A percentile compares a stretch with the other conserved stretches of the same genome.
These are phyloP conservation scores for Alternaria ventricosa DNA, from an alignment of 2,329 filamentous ascomycete species.

Conservation along the genomic window DNA sequence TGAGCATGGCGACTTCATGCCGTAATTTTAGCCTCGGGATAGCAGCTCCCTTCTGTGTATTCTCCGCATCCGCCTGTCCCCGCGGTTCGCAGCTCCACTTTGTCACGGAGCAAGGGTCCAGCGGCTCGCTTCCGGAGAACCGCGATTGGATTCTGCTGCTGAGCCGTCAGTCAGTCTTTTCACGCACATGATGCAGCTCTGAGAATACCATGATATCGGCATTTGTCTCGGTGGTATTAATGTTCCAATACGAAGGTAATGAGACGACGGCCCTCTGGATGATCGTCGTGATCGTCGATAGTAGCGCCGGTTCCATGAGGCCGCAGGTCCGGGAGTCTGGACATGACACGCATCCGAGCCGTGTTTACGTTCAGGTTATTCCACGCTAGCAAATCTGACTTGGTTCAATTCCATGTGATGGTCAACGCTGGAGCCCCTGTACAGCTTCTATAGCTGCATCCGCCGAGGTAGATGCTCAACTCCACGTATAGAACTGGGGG, in stretches of 20 bases:
- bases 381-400: neutral
- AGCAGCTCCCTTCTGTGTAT: neutral
- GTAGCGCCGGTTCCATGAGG: neutral
- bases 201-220: neutral
- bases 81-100: neutral
- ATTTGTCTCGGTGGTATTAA: neutral
- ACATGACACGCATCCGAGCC: slow-evolving; percentile 1
- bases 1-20: neutral
- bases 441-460: neutral
- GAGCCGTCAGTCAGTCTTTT: neutral
- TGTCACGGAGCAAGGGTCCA: neutral
- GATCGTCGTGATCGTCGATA: neutral
- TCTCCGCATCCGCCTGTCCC: neutral
- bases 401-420: neutral
- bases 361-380: neutral
- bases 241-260: neutral
- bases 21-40: neutral
- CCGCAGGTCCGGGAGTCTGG: neutral
- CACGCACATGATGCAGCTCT: neutral
- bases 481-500: neutral
- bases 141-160: neutral
- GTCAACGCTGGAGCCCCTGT: neutral
- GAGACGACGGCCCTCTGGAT: neutral
- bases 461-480: neutral
- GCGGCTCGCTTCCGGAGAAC: slow-evolving; percentile 3